phyloP scores from a whole-genome alignment of 2,329 filamentous ascomycete species.

The Aspergillus arachidicola region DNA sequence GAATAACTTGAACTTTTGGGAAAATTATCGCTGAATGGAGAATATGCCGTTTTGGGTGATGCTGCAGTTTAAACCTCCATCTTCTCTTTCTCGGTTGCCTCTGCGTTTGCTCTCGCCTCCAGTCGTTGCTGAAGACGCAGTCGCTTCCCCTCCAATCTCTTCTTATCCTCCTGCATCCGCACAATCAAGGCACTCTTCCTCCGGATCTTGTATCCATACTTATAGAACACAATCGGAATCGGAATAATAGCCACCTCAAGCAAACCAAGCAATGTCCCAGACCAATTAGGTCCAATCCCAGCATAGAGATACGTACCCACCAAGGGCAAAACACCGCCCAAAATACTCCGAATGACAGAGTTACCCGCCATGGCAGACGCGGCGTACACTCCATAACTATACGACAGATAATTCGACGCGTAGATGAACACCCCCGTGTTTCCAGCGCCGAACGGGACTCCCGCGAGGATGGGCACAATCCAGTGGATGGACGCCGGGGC shows the following conservation, averaged over 20 bases:
- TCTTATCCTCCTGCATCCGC: conserved; percentile 59
- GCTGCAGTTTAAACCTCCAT: conserved; percentile 16
- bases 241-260: conserved; percentile 75
- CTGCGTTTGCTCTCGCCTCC: conserved; percentile 12
- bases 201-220: conserved; percentile 60
- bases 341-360: conserved; percentile 69
- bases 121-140: conserved; percentile 22
- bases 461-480: conserved; percentile 76
- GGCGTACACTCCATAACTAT: conserved; percentile 78
- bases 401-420: conserved; percentile 75
- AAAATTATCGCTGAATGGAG: not conserved
- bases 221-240: conserved; percentile 78
- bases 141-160: conserved; percentile 47
- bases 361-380: conserved; percentile 81
- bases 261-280: conserved; percentile 72
- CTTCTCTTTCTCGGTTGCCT: conserved; percentile 20
- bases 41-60: not conserved
- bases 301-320: conserved; percentile 73
- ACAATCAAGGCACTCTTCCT: conserved; percentile 58
- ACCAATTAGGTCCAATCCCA: conserved; percentile 73
- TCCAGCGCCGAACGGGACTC: conserved; percentile 76
- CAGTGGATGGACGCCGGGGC: conserved; percentile 76
- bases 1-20: conserved; percentile 5
- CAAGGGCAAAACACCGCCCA: conserved; percentile 78
- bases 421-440: conserved; percentile 83